Evolutionary conservation across 257 asterid species (phyloP).

Genomic region (Rauvolfia tetraphylla): DNA sequence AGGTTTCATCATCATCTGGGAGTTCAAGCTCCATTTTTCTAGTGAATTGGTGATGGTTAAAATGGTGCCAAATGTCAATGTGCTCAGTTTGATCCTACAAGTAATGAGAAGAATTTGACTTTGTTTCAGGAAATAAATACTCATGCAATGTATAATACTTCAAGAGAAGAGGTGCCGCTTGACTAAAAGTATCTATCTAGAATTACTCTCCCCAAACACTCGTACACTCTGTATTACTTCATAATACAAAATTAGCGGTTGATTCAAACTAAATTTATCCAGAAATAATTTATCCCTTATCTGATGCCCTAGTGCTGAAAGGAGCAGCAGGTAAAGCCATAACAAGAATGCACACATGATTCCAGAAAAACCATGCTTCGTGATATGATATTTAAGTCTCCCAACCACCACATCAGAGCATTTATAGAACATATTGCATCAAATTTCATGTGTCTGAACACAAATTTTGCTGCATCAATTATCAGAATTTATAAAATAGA

Average conservation of each 20-base stretch:
- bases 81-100: slow-evolving; percentile 78
- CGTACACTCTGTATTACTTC: not conserved
- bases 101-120: not conserved
- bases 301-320: not conserved
- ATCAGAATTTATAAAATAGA: too few species aligned
- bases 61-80: slow-evolving; percentile 79
- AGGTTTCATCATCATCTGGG: slow-evolving; percentile 47
- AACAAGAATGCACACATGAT: not conserved
- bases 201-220: not conserved
- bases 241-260: not conserved
- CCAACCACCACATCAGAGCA: not conserved
- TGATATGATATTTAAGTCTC: too few species aligned
- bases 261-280: not conserved
- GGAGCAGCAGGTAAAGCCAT: not conserved
- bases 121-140: not conserved
- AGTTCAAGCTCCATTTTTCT: slow-evolving; percentile 48
- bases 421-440: not conserved
- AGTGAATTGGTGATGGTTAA: slow-evolving; percentile 69
- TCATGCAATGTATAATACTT: not conserved
- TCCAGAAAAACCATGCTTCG: not conserved
- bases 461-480: too few species aligned
- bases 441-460: not conserved
- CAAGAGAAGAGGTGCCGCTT: too few species aligned
- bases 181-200: not conserved
- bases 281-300: not conserved